Percentiles rank a stretch among this genome's conserved stretches.
These are phyloP conservation scores for Moricandia arvensis DNA, from an alignment of 345 rosid genomes.

Conservation along the genomic window DNA sequence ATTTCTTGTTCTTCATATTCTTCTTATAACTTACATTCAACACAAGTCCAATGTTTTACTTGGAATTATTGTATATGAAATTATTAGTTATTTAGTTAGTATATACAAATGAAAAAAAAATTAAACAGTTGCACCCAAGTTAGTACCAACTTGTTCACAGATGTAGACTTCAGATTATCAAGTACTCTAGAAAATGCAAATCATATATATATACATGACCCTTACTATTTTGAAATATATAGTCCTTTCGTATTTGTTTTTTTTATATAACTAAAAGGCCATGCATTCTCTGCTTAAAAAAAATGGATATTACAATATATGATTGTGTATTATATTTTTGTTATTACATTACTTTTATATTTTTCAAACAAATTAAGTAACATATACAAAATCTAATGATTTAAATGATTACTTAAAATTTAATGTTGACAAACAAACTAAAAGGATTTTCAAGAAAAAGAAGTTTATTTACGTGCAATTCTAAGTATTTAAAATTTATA, in stretches of 20 bases:
- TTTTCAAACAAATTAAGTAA: background rate
- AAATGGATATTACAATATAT: too few species aligned
- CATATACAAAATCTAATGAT: background rate
- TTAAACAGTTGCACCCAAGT: background rate
- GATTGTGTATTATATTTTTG: background rate
- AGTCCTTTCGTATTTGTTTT: background rate
- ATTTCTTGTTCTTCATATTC: slow-evolving; percentile 31
- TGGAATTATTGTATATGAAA: background rate
- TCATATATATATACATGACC: background rate
- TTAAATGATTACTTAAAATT: background rate
- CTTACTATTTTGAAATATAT: background rate
- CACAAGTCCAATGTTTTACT: slow-evolving; percentile 15
- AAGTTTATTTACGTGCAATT: background rate
- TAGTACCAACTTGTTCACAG: background rate
- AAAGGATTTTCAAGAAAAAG: background rate
- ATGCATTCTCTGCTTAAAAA: background rate
- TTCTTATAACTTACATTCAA: slow-evolving; percentile 18
- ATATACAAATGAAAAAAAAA: background rate
- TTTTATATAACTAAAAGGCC: background rate
- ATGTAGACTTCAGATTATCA: background rate
- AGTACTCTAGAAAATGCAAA: background rate
- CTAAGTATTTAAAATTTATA: background rate
- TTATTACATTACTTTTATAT: background rate
- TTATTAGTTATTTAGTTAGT: background rate
- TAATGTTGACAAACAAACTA: background rate